Evolutionary conservation across 228 moss, liverwort and hornwort genomes (phyloP).

Genomic region (Sphagnum magellanicum): DNA sequence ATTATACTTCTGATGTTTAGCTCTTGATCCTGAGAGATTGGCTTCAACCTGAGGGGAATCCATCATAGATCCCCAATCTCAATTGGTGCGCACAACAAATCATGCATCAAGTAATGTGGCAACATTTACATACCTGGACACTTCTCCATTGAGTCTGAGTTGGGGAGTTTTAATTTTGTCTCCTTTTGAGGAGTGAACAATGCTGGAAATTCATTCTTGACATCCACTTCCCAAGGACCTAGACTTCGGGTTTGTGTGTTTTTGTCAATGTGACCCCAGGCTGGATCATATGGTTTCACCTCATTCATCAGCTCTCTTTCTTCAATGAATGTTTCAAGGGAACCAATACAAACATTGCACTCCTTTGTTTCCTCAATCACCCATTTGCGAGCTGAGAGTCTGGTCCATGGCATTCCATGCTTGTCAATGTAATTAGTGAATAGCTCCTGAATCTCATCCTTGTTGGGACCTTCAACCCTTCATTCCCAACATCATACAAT

Average conservation of each 20-base stretch:
- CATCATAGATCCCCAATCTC: neutral
- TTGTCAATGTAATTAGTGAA: constrained; percentile 71
- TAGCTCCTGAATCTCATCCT: constrained; percentile 70
- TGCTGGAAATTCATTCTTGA: constrained; percentile 73
- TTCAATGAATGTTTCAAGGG: constrained; percentile 81
- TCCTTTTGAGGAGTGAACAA: constrained; percentile 58
- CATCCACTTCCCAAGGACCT: constrained; percentile 85
- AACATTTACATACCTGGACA: constrained; percentile 41
- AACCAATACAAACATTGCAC: constrained; percentile 77
- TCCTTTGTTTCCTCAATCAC: constrained; percentile 74
- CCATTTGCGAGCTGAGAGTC: constrained; percentile 67
- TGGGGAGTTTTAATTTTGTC: constrained; percentile 46
- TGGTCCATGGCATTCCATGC: constrained; percentile 66
- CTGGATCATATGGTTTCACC: constrained; percentile 27
- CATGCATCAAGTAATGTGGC: neutral
- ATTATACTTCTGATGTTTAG: too few species aligned
- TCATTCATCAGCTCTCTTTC: constrained; percentile 61
- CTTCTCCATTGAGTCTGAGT: constrained; percentile 52
- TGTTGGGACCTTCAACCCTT: neutral
- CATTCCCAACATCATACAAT: constrained; percentile 1
- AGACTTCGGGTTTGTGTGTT: constrained; percentile 18
- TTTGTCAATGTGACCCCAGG: constrained; percentile 56
- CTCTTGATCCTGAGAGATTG: too few species aligned
- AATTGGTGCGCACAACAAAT: neutral
- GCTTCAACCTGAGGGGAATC: neutral